Evolutionary conservation across 2,329 filamentous ascomycete species (phyloP), one percentile per base, ranked within the genome.

Genomic region (Endothia cerciana): DNA sequence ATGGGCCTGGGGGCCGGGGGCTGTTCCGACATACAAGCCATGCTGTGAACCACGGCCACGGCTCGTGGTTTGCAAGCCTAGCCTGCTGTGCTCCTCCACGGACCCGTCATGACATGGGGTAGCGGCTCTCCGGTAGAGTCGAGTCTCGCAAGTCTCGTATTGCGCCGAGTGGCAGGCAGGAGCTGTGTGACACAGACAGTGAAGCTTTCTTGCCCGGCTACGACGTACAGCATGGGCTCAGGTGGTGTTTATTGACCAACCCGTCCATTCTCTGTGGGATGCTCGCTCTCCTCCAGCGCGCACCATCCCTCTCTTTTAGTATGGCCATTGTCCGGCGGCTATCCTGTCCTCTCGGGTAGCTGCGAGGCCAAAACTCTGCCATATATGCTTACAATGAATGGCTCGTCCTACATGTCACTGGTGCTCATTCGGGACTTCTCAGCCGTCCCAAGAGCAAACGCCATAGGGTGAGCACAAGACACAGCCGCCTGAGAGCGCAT

Each of bases 21-120:
- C 33, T 40, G 45, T 38, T 40, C 45, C 49, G 60, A 53, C 47
- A 11, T n/a, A 15, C 38, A 30, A 41, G n/a, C 28, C 51, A 59
- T 55, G 25, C 28, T 55, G 28, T 64, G 53, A 45, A 60, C 49
- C 40, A 56, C 58, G 17, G 33, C 60, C 62, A 51, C 19, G 17
- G 43, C 53, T 30, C n/a, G 51, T 67, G 62, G 38, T 38, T 28
- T 65, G 53, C 43, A 47, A 62, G 45, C 30, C 40, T 19, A 17
- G 17, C 45, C 58, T 60, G 45, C 45, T 53, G 33, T 67, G 53
- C 59, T 43, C 53, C 59, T 49, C 47, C 4, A 40, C 8, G 36
- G 28, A 17, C 30, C 36, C 28, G 15, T 55, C 45, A 25, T 59
- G 8, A 55, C 41, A 30, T 53, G 28, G 19, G 25, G n/a, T 13